Conservation (phyloP, 768 basidiomycete genomes). For the Termitomyces sp. region DNA sequence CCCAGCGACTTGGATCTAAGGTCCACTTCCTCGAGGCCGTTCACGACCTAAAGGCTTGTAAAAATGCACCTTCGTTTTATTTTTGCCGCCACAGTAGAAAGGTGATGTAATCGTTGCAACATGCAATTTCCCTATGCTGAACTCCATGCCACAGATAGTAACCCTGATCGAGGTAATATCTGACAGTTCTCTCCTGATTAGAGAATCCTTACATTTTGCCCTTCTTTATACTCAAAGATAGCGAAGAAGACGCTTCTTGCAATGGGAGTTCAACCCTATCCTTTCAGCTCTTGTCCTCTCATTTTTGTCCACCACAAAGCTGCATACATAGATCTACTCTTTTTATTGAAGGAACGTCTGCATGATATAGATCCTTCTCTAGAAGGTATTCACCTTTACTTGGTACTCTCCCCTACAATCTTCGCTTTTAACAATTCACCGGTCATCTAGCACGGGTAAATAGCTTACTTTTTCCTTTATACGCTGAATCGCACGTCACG, state of each 20-base stretch:
- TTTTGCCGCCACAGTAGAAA: conserved; percentile 28
- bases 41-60: conserved; percentile 22
- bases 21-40: conserved; percentile 26
- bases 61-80: conserved; percentile 12
- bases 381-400: conserved; percentile 24
- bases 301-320: conserved; percentile 36
- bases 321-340: conserved; percentile 45
- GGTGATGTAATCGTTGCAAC: conserved; percentile 18
- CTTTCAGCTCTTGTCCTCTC: conserved; percentile 40
- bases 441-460: conserved; percentile 23
- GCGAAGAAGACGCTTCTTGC: conserved; percentile 41
- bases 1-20: conserved; percentile 23
- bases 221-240: conserved; percentile 26
- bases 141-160: conserved; percentile 34
- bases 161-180: conserved; percentile 44
- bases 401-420: conserved; percentile 1
- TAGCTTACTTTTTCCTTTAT: conserved; percentile 30
- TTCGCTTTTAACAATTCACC: neutral
- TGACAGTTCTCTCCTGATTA: conserved; percentile 2
- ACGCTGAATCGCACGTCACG: conserved; percentile 22
- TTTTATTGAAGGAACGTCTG: conserved; percentile 32
- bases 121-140: conserved; percentile 1
- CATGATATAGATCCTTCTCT: conserved; percentile 24
- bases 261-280: conserved; percentile 37
- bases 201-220: conserved; percentile 6